Percentiles rank a stretch among this genome's conserved stretches.
These are phyloP conservation scores for Teratosphaeria viscida DNA, from an alignment of 2,329 filamentous ascomycete genomes.

Conservation along the genomic window DNA sequence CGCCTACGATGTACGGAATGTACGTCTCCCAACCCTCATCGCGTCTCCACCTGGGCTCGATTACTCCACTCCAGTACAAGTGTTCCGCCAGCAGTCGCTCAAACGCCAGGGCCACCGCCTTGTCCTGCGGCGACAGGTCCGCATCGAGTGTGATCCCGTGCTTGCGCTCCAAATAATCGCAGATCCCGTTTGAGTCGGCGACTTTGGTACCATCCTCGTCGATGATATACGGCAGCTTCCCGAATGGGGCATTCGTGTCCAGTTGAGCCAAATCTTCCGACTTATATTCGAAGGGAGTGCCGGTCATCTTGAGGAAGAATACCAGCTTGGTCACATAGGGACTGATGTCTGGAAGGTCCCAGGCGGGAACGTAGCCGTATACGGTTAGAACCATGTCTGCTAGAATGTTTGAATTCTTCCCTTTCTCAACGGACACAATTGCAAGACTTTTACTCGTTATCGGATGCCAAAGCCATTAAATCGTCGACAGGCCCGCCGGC, in stretches of 20 bases:
- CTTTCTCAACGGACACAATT: neutral
- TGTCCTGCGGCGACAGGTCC: neutral
- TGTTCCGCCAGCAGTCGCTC: conserved; percentile 4
- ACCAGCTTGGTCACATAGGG: conserved; percentile 6
- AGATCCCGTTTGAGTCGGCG: conserved; percentile 3
- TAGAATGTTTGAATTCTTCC: neutral
- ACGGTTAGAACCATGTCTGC: conserved; percentile 4
- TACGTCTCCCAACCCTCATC: conserved; percentile 5
- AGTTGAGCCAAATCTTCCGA: conserved; percentile 1
- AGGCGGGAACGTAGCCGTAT: conserved; percentile 6
- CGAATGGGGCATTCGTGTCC: conserved; percentile 3
- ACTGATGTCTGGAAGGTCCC: conserved; percentile 6
- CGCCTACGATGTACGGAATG: conserved; percentile 5
- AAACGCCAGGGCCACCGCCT: conserved; percentile 1
- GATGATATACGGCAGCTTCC: conserved; percentile 5
- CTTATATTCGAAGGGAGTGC: conserved; percentile 4
- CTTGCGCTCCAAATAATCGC: conserved; percentile 2
- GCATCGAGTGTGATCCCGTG: conserved; percentile 3
- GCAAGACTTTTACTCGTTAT: neutral
- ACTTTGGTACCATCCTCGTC: conserved; percentile 6
- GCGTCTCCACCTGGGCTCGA: conserved; percentile 5
- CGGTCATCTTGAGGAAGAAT: conserved; percentile 6
- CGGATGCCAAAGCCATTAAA: neutral
- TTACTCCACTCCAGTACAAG: conserved; percentile 3
- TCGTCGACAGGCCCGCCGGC: neutral